Evolutionary conservation across 1,284 basidiomycete species (phyloP).

Genomic region (Papiliotrema nemorosa): DNA sequence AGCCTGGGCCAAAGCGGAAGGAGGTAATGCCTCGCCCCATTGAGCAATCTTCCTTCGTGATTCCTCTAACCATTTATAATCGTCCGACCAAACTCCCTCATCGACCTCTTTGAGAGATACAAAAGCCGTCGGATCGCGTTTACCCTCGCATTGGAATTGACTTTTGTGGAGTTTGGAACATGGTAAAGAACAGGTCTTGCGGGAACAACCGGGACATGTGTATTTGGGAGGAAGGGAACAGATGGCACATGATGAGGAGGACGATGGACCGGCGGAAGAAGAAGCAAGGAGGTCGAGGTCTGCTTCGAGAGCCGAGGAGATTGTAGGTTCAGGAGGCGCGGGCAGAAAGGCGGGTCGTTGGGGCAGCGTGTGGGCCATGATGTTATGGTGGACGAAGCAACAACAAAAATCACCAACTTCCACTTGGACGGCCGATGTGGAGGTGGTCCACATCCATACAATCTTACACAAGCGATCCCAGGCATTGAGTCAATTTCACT

Average conservation of each 20-base stretch:
- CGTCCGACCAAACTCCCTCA: constrained; percentile 77
- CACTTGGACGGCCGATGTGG: too few species aligned
- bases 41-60: constrained; percentile 64
- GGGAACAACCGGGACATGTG: constrained; percentile 73
- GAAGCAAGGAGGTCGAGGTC: neutral
- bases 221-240: constrained; percentile 58
- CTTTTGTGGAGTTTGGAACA: constrained; percentile 72
- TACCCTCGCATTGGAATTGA: constrained; percentile 63
- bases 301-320: neutral
- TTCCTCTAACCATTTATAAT: constrained; percentile 79
- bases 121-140: constrained; percentile 67
- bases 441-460: too few species aligned
- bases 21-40: constrained; percentile 65
- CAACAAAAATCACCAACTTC: too few species aligned
- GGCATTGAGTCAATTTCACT: too few species aligned
- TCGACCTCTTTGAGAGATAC: constrained; percentile 74
- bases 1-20: constrained; percentile 13
- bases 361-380: neutral
- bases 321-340: neutral
- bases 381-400: neutral
- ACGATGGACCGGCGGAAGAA: neutral
- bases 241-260: constrained; percentile 14
- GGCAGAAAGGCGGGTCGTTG: neutral
- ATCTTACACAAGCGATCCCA: too few species aligned
- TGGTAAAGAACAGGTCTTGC: constrained; percentile 65